phyloP scores from a whole-genome alignment of 441 rosid genomes.

The Erodium chrysanthum region DNA sequence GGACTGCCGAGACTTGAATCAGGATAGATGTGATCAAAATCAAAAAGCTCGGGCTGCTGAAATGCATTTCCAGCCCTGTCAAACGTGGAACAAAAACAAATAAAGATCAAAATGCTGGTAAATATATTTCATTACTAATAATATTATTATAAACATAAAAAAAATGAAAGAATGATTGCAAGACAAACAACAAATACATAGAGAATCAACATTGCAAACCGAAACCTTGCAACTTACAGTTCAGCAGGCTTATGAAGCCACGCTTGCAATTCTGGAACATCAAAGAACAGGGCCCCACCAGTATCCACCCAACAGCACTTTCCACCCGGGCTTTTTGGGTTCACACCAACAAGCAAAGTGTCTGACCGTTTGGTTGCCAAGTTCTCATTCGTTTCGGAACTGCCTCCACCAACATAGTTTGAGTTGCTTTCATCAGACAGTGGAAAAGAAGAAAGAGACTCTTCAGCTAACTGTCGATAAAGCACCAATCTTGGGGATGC shows the following conservation, averaged over 20 bases:
- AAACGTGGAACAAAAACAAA: conserved; percentile 19
- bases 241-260: conserved; percentile 52
- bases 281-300: conserved; percentile 70
- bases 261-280: conserved; percentile 45
- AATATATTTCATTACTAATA: background rate
- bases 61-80: conserved; percentile 48
- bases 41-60: conserved; percentile 86
- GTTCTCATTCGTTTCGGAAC: conserved; percentile 23
- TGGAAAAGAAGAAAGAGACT: conserved; percentile 91
- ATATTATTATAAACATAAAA: background rate
- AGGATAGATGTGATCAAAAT: conserved; percentile 78
- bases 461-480: conserved; percentile 83
- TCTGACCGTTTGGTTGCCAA: conserved; percentile 29
- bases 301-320: conserved; percentile 96
- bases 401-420: conserved; percentile 23
- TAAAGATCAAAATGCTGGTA: conserved; percentile 15
- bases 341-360: conserved; percentile 44
- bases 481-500: conserved; percentile 90
- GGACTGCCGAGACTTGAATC: conserved; percentile 56
- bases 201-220: conserved; percentile 8
- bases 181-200: conserved; percentile 2
- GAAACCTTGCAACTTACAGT: conserved; percentile 34
- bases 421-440: conserved; percentile 45
- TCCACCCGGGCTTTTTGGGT: conserved; percentile 47
- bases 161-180: background rate